Evolutionary conservation across 805 yeast genomes (phyloP).

Genomic region (Cephaloascus fragrans): DNA sequence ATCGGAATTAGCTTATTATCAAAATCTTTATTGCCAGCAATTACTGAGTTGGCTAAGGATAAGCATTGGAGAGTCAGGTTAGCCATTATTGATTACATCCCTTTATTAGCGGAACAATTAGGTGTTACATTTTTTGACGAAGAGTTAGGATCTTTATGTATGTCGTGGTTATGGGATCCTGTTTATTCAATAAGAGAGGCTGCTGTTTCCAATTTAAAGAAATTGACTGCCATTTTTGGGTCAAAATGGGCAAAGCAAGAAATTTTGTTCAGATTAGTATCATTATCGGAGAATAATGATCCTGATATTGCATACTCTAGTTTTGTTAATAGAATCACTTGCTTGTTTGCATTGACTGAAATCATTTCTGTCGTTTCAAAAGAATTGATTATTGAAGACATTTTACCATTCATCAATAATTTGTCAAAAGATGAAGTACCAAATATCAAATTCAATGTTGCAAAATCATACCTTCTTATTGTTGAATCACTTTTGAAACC

Average conservation of each 20-base stretch:
- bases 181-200: conserved; percentile 96
- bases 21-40: conserved; percentile 87
- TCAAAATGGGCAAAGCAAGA: conserved; percentile 87
- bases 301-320: conserved; percentile 43
- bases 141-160: conserved; percentile 80
- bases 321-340: conserved; percentile 87
- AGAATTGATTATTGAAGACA: conserved; percentile 46
- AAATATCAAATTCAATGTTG: conserved; percentile 90
- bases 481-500: conserved; percentile 36
- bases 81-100: conserved; percentile 95
- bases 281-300: conserved; percentile 9
- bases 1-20: conserved; percentile 86
- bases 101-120: conserved; percentile 85
- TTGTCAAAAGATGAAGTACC: conserved; percentile 80
- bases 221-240: conserved; percentile 81
- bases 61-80: conserved; percentile 96
- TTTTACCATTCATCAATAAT: conserved; percentile 71
- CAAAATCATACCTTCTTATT: conserved; percentile 65
- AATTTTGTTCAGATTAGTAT: conserved; percentile 67
- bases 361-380: conserved; percentile 62
- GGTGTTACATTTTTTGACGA: conserved; percentile 91
- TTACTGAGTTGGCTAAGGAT: conserved; percentile 91
- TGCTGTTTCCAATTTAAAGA: conserved; percentile 75
- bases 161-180: conserved; percentile 98
- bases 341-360: conserved; percentile 79